phyloP scores from a whole-genome alignment of 495 filamentous ascomycete genomes.

The Aspergillus mulundensis region DNA sequence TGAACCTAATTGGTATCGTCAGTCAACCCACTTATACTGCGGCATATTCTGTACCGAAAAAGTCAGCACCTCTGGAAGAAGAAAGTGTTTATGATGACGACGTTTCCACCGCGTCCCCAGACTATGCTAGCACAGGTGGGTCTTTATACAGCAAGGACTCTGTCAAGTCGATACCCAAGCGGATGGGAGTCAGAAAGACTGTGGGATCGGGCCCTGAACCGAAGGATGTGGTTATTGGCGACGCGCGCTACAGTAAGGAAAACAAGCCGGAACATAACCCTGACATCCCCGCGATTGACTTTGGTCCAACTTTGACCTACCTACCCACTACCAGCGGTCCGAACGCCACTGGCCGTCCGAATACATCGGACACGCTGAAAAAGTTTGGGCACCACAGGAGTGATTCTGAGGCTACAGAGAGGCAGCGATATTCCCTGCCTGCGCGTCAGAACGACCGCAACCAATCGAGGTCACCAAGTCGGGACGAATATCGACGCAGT shows the following conservation, averaged over 20 bases:
- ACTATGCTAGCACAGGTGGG: constrained; percentile 67
- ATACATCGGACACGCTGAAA: constrained; percentile 34
- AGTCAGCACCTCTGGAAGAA: constrained; percentile 30
- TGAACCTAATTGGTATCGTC: constrained; percentile 45
- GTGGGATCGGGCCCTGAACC: constrained; percentile 57
- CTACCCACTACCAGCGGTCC: constrained; percentile 52
- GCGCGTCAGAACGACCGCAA: constrained; percentile 28
- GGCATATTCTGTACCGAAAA: constrained; percentile 26
- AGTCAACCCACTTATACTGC: constrained; percentile 22
- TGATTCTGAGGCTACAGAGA: constrained; percentile 33
- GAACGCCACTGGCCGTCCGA: constrained; percentile 34
- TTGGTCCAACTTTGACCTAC: constrained; percentile 71
- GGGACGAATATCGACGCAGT: constrained; percentile 53
- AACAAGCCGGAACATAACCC: constrained; percentile 28
- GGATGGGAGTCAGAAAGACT: constrained; percentile 78
- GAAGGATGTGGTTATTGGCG: constrained; percentile 56
- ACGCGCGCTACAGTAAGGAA: constrained; percentile 50
- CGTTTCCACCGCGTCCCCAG: constrained; percentile 43
- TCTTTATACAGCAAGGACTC: constrained; percentile 60
- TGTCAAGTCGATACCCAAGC: constrained; percentile 57
- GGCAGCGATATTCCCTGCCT: constrained; percentile 28
- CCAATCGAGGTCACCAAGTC: constrained; percentile 37
- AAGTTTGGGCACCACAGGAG: constrained; percentile 37
- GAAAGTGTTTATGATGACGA: constrained; percentile 50
- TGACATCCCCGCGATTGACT: constrained; percentile 75